A percentile compares a stretch with the other conserved stretches of the same genome.
Conservation (phyloP, 1,139 yeast genomes). For the Yamadazyma atmosphaerica region DNA sequence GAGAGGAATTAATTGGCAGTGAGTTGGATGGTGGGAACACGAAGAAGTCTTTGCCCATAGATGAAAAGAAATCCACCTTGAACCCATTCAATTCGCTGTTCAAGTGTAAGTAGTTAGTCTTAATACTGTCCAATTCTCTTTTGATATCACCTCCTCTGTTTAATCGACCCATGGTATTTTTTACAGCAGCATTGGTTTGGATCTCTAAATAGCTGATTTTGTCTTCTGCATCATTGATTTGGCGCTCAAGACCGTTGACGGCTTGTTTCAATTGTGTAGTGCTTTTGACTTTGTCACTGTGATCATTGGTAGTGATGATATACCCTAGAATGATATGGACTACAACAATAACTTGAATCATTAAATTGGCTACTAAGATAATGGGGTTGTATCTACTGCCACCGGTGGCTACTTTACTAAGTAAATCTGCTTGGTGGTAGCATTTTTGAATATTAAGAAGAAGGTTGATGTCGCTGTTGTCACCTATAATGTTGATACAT, state of each 20-base stretch:
- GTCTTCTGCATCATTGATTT: constrained; percentile 5
- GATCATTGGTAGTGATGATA: constrained; percentile 5
- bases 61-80: constrained; percentile 14
- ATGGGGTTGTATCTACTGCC: constrained; percentile 10
- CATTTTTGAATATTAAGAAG: constrained; percentile 25
- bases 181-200: constrained; percentile 9
- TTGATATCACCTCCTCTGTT: constrained; percentile 20
- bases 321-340: constrained; percentile 12
- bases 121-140: constrained; percentile 14
- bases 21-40: constrained; percentile 9
- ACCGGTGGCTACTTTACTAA: constrained; percentile 10
- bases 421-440: constrained; percentile 21
- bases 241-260: constrained; percentile 1
- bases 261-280: constrained; percentile 3
- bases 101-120: constrained; percentile 7
- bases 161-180: constrained; percentile 16
- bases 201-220: constrained; percentile 1
- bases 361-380: constrained; percentile 13
- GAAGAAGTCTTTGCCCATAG: constrained; percentile 11
- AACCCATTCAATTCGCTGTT: constrained; percentile 16
- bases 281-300: not conserved
- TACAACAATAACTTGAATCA: constrained; percentile 17
- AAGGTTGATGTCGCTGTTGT: constrained; percentile 19
- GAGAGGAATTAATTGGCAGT: too few relatives aligned
- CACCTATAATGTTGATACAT: constrained; percentile 11